phyloP scores from a whole-genome alignment of 202 grass and related monocot species.

The Saccharum hybrid region DNA sequence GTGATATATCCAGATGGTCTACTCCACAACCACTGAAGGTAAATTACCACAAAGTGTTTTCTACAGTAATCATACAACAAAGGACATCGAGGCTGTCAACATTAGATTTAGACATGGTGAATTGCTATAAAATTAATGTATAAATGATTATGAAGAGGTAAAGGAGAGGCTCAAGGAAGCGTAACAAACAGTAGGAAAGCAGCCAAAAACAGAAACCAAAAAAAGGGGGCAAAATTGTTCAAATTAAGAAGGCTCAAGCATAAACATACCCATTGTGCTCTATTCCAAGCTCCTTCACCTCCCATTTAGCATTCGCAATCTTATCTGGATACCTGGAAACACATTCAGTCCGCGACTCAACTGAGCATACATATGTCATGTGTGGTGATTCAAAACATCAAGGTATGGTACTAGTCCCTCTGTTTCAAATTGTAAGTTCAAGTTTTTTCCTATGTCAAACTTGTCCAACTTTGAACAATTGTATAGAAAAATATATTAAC shows the following conservation, averaged over 20 bases:
- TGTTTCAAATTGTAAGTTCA: not conserved
- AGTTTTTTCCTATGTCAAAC: not conserved
- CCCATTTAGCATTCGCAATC: constrained; percentile 98
- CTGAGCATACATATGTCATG: not conserved
- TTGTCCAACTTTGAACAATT: not conserved
- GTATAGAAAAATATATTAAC: not conserved
- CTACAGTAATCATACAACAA: constrained; percentile 14
- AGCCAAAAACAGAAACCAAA: constrained; percentile 25
- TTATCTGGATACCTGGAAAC: constrained; percentile 92
- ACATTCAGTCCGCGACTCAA: constrained; percentile 34
- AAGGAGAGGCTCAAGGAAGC: constrained; percentile 23
- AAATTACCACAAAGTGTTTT: constrained; percentile 22
- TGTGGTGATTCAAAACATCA: constrained; percentile 36
- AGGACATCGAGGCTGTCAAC: constrained; percentile 19
- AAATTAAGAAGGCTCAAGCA: constrained; percentile 39
- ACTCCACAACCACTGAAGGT: not conserved
- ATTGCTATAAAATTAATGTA: constrained; percentile 29
- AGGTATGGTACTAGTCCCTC: constrained; percentile 1
- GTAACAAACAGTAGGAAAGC: constrained; percentile 3
- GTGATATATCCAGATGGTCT: constrained; percentile 15
- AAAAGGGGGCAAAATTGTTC: constrained; percentile 26
- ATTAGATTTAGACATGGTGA: not conserved
- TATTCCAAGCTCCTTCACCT: constrained; percentile 96
- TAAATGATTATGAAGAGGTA: constrained; percentile 14
- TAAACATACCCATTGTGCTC: constrained; percentile 96